Percentiles rank a stretch among this genome's conserved stretches.
These are phyloP conservation scores for Suillus weaverae DNA, from an alignment of 768 basidiomycete species.

Conservation along the genomic window DNA sequence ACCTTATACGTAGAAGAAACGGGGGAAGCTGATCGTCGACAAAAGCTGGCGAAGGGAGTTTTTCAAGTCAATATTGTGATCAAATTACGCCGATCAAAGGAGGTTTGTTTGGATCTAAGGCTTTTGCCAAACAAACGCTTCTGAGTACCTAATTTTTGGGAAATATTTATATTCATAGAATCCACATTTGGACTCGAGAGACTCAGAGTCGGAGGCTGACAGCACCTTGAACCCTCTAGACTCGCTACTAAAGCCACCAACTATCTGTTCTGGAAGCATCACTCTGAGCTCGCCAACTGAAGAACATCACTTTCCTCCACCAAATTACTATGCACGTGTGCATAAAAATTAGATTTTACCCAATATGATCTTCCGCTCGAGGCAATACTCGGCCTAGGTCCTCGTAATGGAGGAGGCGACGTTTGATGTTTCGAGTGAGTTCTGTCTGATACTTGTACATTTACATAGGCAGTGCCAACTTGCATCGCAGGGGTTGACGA, in stretches of 20 bases:
- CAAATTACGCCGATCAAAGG: background rate
- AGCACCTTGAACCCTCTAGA: too few species aligned
- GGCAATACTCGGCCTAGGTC: background rate
- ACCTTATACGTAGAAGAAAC: background rate
- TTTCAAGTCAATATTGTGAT: background rate
- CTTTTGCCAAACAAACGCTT: constrained; percentile 11
- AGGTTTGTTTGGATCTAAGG: constrained; percentile 10
- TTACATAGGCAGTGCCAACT: background rate
- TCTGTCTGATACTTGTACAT: background rate
- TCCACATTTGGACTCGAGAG: too few species aligned
- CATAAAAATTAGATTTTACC: background rate
- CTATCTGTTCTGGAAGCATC: background rate
- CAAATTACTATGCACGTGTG: background rate
- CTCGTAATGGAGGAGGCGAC: background rate
- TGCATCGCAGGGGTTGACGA: background rate
- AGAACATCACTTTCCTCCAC: background rate
- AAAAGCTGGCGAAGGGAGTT: background rate
- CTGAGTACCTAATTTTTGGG: too few species aligned
- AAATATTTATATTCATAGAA: too few species aligned
- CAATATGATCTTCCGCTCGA: background rate
- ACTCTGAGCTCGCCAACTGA: background rate
- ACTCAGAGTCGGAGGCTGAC: too few species aligned
- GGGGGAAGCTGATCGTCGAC: background rate
- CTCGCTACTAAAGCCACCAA: background rate
- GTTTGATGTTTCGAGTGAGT: too few species aligned